Conservation (phyloP, 1,284 basidiomycete genomes). For the Xanthoconium separans region DNA sequence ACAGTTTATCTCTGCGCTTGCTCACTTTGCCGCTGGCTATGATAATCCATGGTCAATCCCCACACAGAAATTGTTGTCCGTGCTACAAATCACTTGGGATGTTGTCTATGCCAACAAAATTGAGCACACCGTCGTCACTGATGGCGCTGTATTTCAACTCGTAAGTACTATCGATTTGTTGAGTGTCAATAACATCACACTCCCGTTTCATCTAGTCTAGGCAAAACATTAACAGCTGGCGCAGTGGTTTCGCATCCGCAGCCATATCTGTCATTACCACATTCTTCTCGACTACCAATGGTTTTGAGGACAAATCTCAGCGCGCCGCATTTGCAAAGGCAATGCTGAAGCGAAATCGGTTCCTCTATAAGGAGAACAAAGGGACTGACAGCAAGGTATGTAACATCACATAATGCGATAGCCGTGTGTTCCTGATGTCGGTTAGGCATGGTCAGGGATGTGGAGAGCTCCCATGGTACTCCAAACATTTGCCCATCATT, state of each 20-base stretch:
- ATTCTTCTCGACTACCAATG: neutral
- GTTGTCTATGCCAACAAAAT: conserved; percentile 1
- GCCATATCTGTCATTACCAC: neutral
- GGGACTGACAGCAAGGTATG: too few relatives aligned
- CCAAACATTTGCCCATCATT: too few relatives aligned
- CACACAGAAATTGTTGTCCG: neutral
- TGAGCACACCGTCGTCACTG: neutral
- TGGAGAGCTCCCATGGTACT: too few relatives aligned
- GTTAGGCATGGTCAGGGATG: too few relatives aligned
- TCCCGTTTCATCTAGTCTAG: neutral
- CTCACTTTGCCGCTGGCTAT: neutral
- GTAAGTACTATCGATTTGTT: too few relatives aligned
- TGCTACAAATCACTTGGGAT: conserved; percentile 11
- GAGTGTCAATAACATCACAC: too few relatives aligned
- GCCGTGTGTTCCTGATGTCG: too few relatives aligned
- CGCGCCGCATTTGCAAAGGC: too few relatives aligned
- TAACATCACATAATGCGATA: too few relatives aligned
- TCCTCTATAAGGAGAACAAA: too few relatives aligned
- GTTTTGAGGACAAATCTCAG: neutral
- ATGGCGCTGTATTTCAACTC: conserved; percentile 1
- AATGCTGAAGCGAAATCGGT: too few relatives aligned
- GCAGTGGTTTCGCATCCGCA: neutral
- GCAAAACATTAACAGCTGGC: neutral
- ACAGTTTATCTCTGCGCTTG: conserved; percentile 1
- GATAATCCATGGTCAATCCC: neutral